These are phyloP conservation scores for Trichophyton schoenleinii DNA, from an alignment of 2,329 filamentous ascomycete genomes.

Conservation along the genomic window DNA sequence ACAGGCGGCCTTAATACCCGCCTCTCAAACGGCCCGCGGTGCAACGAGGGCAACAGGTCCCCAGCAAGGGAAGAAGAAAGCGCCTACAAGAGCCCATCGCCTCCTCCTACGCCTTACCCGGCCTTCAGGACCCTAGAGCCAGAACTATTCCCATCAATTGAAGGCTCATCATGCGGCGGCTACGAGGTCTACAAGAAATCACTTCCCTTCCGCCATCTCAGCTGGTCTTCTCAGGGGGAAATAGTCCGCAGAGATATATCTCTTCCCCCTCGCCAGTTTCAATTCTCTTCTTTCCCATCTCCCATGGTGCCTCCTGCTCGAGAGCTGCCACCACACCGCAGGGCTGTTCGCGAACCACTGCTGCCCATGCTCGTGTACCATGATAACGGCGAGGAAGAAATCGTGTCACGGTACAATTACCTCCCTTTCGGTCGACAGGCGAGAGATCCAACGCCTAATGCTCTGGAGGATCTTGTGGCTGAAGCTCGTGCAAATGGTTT, in stretches of 20 bases:
- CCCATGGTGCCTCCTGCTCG: neutral
- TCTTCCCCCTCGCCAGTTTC: neutral
- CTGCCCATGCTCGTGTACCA: neutral
- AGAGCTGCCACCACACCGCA: neutral
- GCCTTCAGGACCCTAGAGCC: neutral
- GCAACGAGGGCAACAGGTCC: neutral
- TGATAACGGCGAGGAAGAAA: neutral
- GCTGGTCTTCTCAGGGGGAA: neutral
- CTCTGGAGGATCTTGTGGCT: neutral
- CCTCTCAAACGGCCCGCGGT: neutral
- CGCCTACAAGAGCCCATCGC: neutral
- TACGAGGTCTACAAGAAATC: slow-evolving; percentile 3
- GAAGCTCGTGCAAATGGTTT: neutral
- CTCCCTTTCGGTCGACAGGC: neutral
- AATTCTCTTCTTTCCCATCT: neutral
- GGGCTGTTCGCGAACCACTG: neutral
- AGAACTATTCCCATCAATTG: neutral
- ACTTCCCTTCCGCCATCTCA: slow-evolving; percentile 2
- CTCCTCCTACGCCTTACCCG: neutral
- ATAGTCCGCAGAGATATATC: neutral
- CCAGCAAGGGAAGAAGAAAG: neutral
- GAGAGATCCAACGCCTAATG: neutral
- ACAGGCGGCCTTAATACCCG: neutral
- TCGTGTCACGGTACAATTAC: neutral
- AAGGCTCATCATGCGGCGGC: neutral